Evolutionary conservation across 2,329 filamentous ascomycete species (phyloP), one percentile per base, ranked within the genome.

Genomic region (Pestalotiopsis sp.): DNA sequence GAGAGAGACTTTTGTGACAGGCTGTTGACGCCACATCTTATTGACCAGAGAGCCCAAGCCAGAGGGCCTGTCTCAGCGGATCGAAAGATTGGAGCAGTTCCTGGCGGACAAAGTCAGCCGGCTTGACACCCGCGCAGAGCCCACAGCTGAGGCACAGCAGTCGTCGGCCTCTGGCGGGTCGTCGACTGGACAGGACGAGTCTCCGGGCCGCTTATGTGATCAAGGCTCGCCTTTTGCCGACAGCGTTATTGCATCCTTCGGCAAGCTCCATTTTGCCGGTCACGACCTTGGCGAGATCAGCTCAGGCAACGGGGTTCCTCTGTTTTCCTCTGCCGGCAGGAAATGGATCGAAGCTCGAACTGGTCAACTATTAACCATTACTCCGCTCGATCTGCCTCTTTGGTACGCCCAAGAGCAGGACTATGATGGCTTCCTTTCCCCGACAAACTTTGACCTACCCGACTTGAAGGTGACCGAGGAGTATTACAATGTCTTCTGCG

Each of bases 321-420:
- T 86, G 56, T 80, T 88, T 56, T 84, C 85, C 0, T 74, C 78
- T 0, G 79, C 83, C 14, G 85, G 85, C 5, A 81, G 81, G 65
- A 74, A 83, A 71, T 87, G 84, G 84, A 83, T 88, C 41, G 77
- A 81, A 38, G 77, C 83, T 13, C 79, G 81, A 36, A 83, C 84
- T 0, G 85, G 85, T 4, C 77, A 82, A 62, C 74, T 72, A 2
- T 74, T 78, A 4, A 72, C 75, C 7, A 77, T 79, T 45, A 65
- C 72, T 2, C 17, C 23, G n/a, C 23, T 49, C 9, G 65, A 25
- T 27, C 7, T 61, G n/a, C 67, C 71, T 66, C 75, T 74, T 23
- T 72, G 68, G 68, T 25, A 69, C 6, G 63, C 67, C 23, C 63
- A 67, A 31, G 41, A 38, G 5, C 59, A 27, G 25, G 45, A n/a